A percentile compares a stretch with the other conserved stretches of the same genome.
Evolutionary conservation across 805 yeast genomes (phyloP).

Genomic region (Metschnikowia borealis): DNA sequence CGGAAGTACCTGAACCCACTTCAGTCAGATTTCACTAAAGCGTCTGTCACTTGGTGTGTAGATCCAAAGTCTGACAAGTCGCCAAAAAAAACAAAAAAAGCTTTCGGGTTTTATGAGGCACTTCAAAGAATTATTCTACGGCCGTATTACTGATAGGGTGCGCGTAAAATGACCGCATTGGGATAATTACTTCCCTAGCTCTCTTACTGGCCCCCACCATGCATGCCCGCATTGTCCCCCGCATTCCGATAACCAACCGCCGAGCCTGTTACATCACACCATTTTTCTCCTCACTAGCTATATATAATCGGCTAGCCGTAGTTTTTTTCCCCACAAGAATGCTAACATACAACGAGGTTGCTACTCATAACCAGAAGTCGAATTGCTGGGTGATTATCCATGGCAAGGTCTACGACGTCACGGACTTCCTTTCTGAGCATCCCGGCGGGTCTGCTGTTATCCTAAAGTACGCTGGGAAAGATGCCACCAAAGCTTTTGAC

Average conservation of each 20-base stretch:
- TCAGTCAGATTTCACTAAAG: no score
- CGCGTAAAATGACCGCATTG: not conserved
- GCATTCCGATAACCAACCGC: constrained; percentile 1
- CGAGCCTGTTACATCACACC: not conserved
- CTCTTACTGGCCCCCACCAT: not conserved
- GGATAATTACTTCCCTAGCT: not conserved
- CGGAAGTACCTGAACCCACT: no score
- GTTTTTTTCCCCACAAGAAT: not conserved
- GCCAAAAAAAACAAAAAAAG: no score
- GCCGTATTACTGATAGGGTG: not conserved
- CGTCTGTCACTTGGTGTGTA: no score
- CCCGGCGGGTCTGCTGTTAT: constrained; percentile 61
- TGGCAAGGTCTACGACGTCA: constrained; percentile 73
- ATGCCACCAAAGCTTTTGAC: constrained; percentile 76
- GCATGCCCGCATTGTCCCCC: constrained; percentile 3
- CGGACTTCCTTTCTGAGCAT: constrained; percentile 54
- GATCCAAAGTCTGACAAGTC: no score
- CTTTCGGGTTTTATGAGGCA: no score
- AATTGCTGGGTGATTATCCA: constrained; percentile 86
- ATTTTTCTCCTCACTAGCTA: not conserved
- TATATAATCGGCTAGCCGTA: not conserved
- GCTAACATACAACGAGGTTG: constrained; percentile 26
- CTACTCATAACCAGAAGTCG: constrained; percentile 47
- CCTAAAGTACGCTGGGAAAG: constrained; percentile 46
- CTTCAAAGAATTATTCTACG: no score